Percentiles rank a stretch among this genome's conserved stretches.
Conservation (phyloP, 2,329 filamentous ascomycete species). For the Alternaria gansuensis region DNA sequence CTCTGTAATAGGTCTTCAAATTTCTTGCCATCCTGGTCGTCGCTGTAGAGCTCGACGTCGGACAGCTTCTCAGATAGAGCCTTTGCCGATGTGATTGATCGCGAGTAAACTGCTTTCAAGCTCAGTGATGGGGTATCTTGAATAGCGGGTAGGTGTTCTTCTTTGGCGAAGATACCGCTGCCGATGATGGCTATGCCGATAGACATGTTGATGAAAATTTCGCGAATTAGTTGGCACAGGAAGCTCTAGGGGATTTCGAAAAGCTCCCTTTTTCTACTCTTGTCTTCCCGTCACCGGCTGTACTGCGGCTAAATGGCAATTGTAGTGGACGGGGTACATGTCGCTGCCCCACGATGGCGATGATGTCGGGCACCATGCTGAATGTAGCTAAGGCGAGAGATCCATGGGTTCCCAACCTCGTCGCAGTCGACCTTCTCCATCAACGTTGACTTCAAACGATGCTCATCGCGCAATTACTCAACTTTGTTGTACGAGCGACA, state of each 20-base stretch:
- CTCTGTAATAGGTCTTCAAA: slow-evolving; percentile 64
- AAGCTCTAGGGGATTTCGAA: neutral
- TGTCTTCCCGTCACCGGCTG: slow-evolving; percentile 12
- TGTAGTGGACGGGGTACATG: slow-evolving; percentile 19
- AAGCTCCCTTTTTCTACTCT: neutral
- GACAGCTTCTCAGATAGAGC: slow-evolving; percentile 48
- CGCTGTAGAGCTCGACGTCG: slow-evolving; percentile 66
- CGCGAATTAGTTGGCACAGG: neutral
- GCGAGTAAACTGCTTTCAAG: slow-evolving; percentile 73
- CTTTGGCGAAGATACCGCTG: slow-evolving; percentile 69
- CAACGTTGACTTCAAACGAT: neutral
- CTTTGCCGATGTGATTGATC: slow-evolving; percentile 67
- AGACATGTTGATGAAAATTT: slow-evolving; percentile 23
- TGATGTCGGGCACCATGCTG: slow-evolving; percentile 32
- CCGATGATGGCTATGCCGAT: slow-evolving; percentile 69
- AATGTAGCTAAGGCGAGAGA: slow-evolving; percentile 25
- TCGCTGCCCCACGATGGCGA: slow-evolving; percentile 25
- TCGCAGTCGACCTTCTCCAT: slow-evolving; percentile 5
- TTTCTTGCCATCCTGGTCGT: slow-evolving; percentile 60
- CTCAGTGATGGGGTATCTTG: slow-evolving; percentile 61
- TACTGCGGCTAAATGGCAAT: slow-evolving; percentile 34
- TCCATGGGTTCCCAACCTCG: slow-evolving; percentile 1
- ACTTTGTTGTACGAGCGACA: neutral
- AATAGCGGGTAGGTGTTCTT: slow-evolving; percentile 70
- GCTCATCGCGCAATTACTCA: neutral